Base-by-base conservation (phyloP, 108 stramenopile species). In the Nitzschia palea region DNA sequence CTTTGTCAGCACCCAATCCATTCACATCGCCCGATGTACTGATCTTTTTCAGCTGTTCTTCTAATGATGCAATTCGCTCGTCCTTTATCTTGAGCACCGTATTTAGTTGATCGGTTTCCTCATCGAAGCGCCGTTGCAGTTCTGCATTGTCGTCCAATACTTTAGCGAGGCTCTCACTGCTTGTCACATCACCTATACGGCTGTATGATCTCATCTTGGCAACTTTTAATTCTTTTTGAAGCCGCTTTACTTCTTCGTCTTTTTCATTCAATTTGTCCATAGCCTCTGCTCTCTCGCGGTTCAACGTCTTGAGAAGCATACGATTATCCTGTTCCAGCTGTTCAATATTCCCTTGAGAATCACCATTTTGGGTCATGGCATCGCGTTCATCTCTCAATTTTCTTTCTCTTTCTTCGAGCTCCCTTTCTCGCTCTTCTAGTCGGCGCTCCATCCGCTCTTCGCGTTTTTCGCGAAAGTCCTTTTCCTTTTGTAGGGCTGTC, bases 361-460 rank as follows among this genome's bases (percentile, higher is more conserved):
- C 45, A 32, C 30, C 20, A 3, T 45, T 4, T 26, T 40, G 17
- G 2, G 27, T 2, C 17, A 63, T 30, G 30, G 65, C 50, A 2
- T 51, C 51, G 1, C 45, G 65, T 20, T 37, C 44, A 37, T 53
- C 51, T 53, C 51, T 51, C 34, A 65, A 32, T 52, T 65, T 65
- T 23, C 32, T 40, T 68, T 68, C 67, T 1, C 67, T n/a, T 17
- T n/a, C 55, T 45, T 57, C 54, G 29, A 55, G 28, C 2, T 32
- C 67, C 43, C 22, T 55, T 45, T 68, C 67, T 30, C 44, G 34
- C 28, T 68, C 51, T 20, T 23, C 44, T 44, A 68, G 45, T 36
- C 55, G 55, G 28, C 67, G 67, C n/a, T 57, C 67, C 40, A 44
- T 52, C 44, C 67, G 40, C 18, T 68, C 55, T 25, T 44, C 6